A percentile compares a stretch with the other conserved stretches of the same genome.
Conservation (phyloP, 2,329 filamentous ascomycete species). For the Dactylonectria estremocensis region DNA sequence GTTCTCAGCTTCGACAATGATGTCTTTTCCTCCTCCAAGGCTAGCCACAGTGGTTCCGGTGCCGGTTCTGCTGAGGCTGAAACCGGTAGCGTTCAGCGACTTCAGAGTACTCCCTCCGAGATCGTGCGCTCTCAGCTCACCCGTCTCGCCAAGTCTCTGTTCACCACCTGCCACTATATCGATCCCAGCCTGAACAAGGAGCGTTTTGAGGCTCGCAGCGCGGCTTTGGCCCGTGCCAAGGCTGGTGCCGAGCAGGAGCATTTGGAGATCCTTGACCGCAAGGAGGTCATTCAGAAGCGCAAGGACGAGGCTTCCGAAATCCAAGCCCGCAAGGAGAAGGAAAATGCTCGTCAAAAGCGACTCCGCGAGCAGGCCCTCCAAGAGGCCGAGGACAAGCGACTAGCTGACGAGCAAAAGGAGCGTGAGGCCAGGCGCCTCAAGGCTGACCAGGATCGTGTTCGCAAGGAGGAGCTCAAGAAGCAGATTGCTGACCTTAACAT, state of each 20-base stretch:
- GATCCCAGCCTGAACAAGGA: constrained; percentile 90
- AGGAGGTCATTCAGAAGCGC: constrained; percentile 94
- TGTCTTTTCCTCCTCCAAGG: constrained; percentile 97
- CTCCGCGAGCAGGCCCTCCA: constrained; percentile 89
- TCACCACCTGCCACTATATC: constrained; percentile 95
- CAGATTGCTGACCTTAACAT: constrained; percentile 93
- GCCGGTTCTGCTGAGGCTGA: constrained; percentile 92
- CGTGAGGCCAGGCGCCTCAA: constrained; percentile 89
- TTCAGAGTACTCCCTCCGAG: constrained; percentile 97
- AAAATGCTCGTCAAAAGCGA: constrained; percentile 90
- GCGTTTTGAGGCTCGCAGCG: constrained; percentile 83
- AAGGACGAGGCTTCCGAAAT: constrained; percentile 95
- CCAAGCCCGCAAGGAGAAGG: constrained; percentile 89
- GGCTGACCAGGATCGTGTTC: constrained; percentile 90
- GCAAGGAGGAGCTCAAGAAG: constrained; percentile 94
- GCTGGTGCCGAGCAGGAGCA: constrained; percentile 95
- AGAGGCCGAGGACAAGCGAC: constrained; percentile 89
- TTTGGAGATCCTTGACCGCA: constrained; percentile 85
- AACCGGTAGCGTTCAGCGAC: constrained; percentile 87
- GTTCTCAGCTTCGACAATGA: constrained; percentile 98
- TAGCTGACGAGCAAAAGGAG: constrained; percentile 93
- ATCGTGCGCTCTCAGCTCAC: constrained; percentile 96
- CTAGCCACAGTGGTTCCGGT: constrained; percentile 85
- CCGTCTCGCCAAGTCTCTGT: constrained; percentile 90
- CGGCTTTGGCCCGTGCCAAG: constrained; percentile 85